A percentile compares a stretch with the other conserved stretches of the same genome.
Conservation (phyloP, 2,329 filamentous ascomycete genomes). For the Ophiostoma piceae region DNA sequence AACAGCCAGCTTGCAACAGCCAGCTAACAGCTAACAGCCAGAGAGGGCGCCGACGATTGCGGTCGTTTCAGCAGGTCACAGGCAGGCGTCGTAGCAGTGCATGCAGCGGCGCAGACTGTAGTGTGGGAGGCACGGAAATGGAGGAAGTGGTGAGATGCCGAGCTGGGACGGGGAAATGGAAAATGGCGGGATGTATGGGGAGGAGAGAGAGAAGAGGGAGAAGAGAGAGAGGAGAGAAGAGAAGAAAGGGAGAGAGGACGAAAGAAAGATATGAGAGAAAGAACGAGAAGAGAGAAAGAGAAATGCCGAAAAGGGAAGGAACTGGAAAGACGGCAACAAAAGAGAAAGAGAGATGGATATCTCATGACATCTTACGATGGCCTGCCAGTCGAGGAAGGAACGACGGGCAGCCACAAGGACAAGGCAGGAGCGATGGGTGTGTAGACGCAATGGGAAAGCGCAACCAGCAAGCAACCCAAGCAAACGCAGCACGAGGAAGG, state of each 20-base stretch:
- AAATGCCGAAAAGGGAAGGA: background rate
- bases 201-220: constrained; percentile 4
- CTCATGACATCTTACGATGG: constrained; percentile 12
- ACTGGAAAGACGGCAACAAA: background rate
- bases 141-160: background rate
- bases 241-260: background rate
- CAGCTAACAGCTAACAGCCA: background rate
- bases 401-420: background rate
- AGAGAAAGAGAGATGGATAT: background rate
- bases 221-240: background rate
- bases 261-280: background rate
- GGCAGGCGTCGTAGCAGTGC: background rate
- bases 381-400: background rate
- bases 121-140: background rate
- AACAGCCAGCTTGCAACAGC: too few species aligned
- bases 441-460: background rate
- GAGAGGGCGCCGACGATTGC: background rate
- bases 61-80: background rate
- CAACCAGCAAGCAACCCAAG: background rate
- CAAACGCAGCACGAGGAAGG: background rate
- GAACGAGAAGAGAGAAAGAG: background rate
- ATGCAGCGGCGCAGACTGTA: background rate
- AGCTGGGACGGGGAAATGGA: background rate
- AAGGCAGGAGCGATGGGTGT: constrained; percentile 10
- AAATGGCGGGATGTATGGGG: background rate